Conservation (phyloP, 139 green algal species). For the Pedinophyceae sp. region DNA sequence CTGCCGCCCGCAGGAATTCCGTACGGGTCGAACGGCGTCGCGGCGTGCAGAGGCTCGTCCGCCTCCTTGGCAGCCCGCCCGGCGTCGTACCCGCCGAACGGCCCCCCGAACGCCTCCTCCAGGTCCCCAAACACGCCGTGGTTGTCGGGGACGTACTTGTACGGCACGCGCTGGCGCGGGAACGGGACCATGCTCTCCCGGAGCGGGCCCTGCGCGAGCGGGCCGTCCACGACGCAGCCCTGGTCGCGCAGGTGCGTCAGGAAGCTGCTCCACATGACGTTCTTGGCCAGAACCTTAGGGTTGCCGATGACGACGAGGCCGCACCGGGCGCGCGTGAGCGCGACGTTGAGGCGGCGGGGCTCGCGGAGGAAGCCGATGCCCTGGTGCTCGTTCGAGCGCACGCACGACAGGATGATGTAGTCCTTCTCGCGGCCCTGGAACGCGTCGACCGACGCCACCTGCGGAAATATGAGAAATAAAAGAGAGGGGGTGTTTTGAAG, state of each 20-base stretch:
- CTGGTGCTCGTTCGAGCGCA: conserved; percentile 85
- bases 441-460: conserved; percentile 57
- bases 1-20: too few relatives aligned
- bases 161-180: neutral
- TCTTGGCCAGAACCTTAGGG: conserved; percentile 36
- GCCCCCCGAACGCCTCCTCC: too few relatives aligned
- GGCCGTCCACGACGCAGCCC: conserved; percentile 73
- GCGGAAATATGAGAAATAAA: too few relatives aligned
- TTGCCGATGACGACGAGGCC: conserved; percentile 90
- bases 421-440: conserved; percentile 96
- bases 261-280: conserved; percentile 81
- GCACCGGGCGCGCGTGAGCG: conserved; percentile 80
- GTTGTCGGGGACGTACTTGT: neutral
- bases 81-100: too few relatives aligned
- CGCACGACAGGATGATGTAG: conserved; percentile 93
- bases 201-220: neutral
- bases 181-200: neutral
- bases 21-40: too few relatives aligned
- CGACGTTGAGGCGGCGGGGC: conserved; percentile 82
- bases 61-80: too few relatives aligned
- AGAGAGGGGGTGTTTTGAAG: too few relatives aligned
- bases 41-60: too few relatives aligned
- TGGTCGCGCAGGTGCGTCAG: conserved; percentile 77
- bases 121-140: too few relatives aligned
- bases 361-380: conserved; percentile 94